Conservation (phyloP, 768 basidiomycete species). For the Suillus cothurnatus region DNA sequence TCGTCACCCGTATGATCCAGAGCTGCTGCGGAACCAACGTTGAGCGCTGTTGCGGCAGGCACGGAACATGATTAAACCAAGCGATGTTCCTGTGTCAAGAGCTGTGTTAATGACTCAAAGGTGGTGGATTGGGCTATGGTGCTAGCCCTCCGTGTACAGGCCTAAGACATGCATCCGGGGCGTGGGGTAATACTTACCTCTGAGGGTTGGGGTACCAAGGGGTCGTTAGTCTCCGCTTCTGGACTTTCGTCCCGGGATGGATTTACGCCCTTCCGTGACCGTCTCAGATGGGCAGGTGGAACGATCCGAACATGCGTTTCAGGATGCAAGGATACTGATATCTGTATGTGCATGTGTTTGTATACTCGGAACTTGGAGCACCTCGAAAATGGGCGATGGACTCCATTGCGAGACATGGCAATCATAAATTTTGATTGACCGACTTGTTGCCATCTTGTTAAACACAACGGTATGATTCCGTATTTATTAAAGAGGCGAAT, state of each 20-base stretch:
- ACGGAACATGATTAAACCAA: conserved; percentile 9
- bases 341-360: background rate
- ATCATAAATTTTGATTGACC: background rate
- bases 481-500: background rate
- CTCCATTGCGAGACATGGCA: background rate
- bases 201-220: background rate
- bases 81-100: conserved; percentile 6
- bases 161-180: conserved; percentile 3
- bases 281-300: background rate
- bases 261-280: conserved; percentile 7
- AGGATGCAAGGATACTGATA: background rate
- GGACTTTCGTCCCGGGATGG: conserved; percentile 3
- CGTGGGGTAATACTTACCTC: conserved; percentile 5
- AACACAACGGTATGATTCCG: background rate
- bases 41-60: conserved; percentile 2
- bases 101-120: conserved; percentile 5
- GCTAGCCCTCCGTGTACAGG: conserved; percentile 2
- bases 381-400: background rate
- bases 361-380: background rate
- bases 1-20: background rate
- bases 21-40: background rate
- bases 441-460: background rate
- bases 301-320: background rate
- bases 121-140: background rate
- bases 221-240: background rate